A percentile compares a stretch with the other conserved stretches of the same genome.
These are phyloP conservation scores for Cylindrotheca fusiformis DNA, from an alignment of 108 stramenopile genomes.

Conservation along the genomic window DNA sequence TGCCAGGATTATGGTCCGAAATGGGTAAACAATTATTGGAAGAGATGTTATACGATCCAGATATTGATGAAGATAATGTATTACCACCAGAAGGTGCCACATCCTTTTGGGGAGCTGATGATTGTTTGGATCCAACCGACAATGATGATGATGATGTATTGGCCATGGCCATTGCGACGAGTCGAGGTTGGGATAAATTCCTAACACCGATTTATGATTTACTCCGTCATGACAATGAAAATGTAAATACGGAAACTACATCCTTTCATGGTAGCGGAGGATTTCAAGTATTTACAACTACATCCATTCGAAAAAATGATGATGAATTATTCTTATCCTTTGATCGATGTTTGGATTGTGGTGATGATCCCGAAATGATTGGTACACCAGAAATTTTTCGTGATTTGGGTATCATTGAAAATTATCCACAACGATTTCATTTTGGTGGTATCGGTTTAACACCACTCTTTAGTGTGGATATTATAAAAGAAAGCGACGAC, in stretches of 20 bases:
- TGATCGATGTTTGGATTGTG: not conserved
- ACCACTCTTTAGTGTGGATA: slow-evolving; percentile 1
- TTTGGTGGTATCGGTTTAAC: slow-evolving; percentile 2
- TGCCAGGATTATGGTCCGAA: slow-evolving; percentile 7
- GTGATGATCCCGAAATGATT: not conserved
- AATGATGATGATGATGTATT: not conserved
- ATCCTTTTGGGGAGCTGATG: not conserved
- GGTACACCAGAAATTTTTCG: slow-evolving; percentile 59
- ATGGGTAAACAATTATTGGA: slow-evolving; percentile 15
- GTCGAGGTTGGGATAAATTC: slow-evolving; percentile 39
- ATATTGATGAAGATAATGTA: slow-evolving; percentile 8
- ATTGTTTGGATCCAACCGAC: slow-evolving; percentile 7
- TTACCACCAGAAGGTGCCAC: slow-evolving; percentile 2
- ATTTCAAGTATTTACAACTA: not conserved
- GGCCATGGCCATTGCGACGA: slow-evolving; percentile 24
- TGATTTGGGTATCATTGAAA: slow-evolving; percentile 43
- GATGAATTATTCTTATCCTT: not conserved
- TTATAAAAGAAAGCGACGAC: slow-evolving; percentile 1
- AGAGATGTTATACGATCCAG: slow-evolving; percentile 2
- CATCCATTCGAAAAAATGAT: not conserved
- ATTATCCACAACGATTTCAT: slow-evolving; percentile 33
- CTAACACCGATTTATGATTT: slow-evolving; percentile 58
- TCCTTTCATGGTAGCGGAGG: not conserved
- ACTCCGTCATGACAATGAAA: slow-evolving; percentile 10
- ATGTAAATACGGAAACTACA: slow-evolving; percentile 4